phyloP scores from a whole-genome alignment of 768 basidiomycete genomes.

The Tricholoma sp. region DNA sequence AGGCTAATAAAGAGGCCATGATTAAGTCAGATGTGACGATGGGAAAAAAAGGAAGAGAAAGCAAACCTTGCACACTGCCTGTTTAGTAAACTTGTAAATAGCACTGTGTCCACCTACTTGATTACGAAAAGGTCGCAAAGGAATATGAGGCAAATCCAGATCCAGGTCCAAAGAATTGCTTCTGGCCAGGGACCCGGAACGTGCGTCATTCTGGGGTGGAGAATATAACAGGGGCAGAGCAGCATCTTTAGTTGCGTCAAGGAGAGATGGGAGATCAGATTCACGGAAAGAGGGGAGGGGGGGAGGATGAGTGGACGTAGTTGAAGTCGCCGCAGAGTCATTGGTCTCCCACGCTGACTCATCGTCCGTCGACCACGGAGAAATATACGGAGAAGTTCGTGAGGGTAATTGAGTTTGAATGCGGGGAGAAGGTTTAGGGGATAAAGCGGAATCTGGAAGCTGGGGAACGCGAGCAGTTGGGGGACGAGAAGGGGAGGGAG shows the following conservation, averaged over 20 bases:
- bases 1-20: constrained; percentile 50
- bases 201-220: not conserved
- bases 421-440: constrained; percentile 32
- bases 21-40: constrained; percentile 17
- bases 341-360: constrained; percentile 70
- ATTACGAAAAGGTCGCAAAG: constrained; percentile 91
- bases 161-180: constrained; percentile 26
- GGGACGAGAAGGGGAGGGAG: constrained; percentile 49
- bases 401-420: constrained; percentile 25
- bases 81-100: constrained; percentile 96
- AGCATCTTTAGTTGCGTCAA: not conserved
- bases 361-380: constrained; percentile 74
- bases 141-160: constrained; percentile 76
- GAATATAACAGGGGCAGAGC: constrained; percentile 5
- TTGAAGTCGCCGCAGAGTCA: constrained; percentile 56
- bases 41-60: constrained; percentile 8
- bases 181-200: constrained; percentile 1
- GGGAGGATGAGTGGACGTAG: constrained; percentile 47
- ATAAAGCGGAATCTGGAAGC: constrained; percentile 15
- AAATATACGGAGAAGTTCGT: constrained; percentile 32
- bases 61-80: constrained; percentile 94
- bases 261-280: constrained; percentile 1
- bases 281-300: constrained; percentile 12
- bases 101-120: constrained; percentile 97
- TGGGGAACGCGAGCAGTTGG: constrained; percentile 31